Base-by-base conservation (phyloP, 2,329 filamentous ascomycete species). In the Colletotrichum salicis region DNA sequence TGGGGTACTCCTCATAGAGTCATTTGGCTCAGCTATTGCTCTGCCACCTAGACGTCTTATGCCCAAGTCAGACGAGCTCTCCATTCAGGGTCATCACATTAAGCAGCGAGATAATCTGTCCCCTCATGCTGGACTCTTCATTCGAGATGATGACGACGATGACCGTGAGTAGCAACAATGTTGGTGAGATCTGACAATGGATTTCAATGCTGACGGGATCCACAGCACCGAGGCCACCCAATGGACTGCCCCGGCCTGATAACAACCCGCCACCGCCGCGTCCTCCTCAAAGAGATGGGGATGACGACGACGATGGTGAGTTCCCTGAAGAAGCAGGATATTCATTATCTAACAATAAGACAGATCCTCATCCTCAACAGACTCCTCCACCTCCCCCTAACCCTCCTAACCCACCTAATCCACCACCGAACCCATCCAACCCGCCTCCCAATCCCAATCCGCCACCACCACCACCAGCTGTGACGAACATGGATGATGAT, bases 1-100 rank as follows among this genome's bases (percentile, higher is more conserved):
- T 33, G 64, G 58, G n/a, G 11, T 71, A 1, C 31, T 71, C 13
- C 27, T 71, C 24, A 35, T 71, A 11, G 57, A 68, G 13, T 55
- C 64, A 10, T 15, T 71, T 13, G 69, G 51, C 8, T 45, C 41
- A 4, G 69, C 41, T 13, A n/a, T 71, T 2, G 64, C 35, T 15
- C 11, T 71, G 12, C 64, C 64, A 48, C 33, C 52, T 2, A n/a
- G 48, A 35, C 22, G 8, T 31, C 37, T 35, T 4, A 15, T 35
- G 29, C 22, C n/a, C 19, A 19, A 11, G 8, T 35, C 24, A 8
- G 37, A 61, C 22, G 37, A 61, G 10, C 22, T 51, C 11, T 29
- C 45, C 13, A 12, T 37, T 3, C 45, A 24, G 7, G 35, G 2
- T n/a, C 60, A 31, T 12, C 60, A 48, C n/a, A 13, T 15, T 58